These are phyloP conservation scores for Suillus subalutaceus DNA, from an alignment of 768 basidiomycete genomes.

Conservation along the genomic window DNA sequence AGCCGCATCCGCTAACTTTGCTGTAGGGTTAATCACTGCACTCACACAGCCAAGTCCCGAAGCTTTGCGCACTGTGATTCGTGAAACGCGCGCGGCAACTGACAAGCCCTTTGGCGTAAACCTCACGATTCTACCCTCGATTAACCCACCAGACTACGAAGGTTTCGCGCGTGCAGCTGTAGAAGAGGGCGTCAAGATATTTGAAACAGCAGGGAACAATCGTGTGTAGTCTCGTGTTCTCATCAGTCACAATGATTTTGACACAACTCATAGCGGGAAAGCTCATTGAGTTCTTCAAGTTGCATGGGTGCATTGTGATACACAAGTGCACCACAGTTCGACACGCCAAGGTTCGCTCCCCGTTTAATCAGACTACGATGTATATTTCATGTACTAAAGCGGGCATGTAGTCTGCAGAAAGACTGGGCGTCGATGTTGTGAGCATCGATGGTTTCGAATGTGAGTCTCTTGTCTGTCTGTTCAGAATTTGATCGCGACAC, in stretches of 20 bases:
- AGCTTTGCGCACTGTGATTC: constrained; percentile 77
- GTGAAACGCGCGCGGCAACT: constrained; percentile 71
- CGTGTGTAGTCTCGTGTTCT: constrained; percentile 49
- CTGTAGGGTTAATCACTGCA: constrained; percentile 79
- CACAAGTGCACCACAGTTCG: constrained; percentile 91
- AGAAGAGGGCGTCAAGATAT: constrained; percentile 85
- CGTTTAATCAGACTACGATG: constrained; percentile 28
- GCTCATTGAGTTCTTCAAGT: constrained; percentile 81
- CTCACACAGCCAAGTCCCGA: constrained; percentile 87
- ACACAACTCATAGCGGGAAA: constrained; percentile 56
- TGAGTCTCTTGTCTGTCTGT: constrained; percentile 33
- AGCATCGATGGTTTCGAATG: constrained; percentile 95
- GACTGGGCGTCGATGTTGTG: constrained; percentile 81
- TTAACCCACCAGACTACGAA: constrained; percentile 89
- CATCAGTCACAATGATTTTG: neutral
- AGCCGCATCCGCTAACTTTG: constrained; percentile 1
- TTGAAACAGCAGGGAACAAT: constrained; percentile 93
- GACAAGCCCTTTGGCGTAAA: constrained; percentile 84
- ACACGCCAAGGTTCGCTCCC: constrained; percentile 69
- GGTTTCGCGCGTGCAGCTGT: constrained; percentile 82
- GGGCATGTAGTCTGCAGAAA: constrained; percentile 55
- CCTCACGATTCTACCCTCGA: constrained; percentile 84
- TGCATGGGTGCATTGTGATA: constrained; percentile 74
- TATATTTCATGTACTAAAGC: constrained; percentile 7
- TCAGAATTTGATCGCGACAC: constrained; percentile 11